Base-by-base conservation (phyloP, 805 yeast species). In the Hanseniaspora valbyensis region DNA sequence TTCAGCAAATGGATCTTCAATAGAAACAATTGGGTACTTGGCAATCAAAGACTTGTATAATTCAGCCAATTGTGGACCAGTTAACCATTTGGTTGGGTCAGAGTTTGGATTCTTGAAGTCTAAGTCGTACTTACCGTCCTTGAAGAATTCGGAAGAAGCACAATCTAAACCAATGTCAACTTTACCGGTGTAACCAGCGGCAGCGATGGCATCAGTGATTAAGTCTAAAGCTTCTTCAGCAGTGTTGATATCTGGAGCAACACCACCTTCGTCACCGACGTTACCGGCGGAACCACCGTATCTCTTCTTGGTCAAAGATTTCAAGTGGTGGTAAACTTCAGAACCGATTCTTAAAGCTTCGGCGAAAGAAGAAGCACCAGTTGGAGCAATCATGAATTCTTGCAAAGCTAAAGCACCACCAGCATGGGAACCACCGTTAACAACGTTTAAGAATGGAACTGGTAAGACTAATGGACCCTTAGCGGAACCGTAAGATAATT, bases 221-320 rank as follows among this genome's bases (percentile, higher is more conserved):
- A 90, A 81, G 76, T 92, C 96, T 60, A 90, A 77, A 63, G 97
- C 98, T 80, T 90, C 97, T 72, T 80, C 85, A 68, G 98, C 90
- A 63, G 96, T 79, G 60, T 83, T 78, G 61, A 92, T 81, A 73
- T 88, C 86, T 73, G 98, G 98, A 65, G 98, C 98, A 77, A 90
- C 96, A 81, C 98, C 98, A 83, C 98, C 98, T 80, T 90, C 98
- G 74, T 90, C 98, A 81, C 98, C 98, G 69, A 90, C 98, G 77
- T 90, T 90, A 75, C 96, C 97, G 66, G 98, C 98, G 57, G 95
- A 82, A 68, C 86, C 83, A 69, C 98, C 98, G 83, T 90, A 92
- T 71, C 75, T 77, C 81, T 86, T 82, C 81, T 86, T 85, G 71
- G 97, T 83, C 65, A 84, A 75, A 59, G 89, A 72, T 79, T 92